Conservation (phyloP, 352 stramenopile species). For the Pythium pyrilobum region DNA sequence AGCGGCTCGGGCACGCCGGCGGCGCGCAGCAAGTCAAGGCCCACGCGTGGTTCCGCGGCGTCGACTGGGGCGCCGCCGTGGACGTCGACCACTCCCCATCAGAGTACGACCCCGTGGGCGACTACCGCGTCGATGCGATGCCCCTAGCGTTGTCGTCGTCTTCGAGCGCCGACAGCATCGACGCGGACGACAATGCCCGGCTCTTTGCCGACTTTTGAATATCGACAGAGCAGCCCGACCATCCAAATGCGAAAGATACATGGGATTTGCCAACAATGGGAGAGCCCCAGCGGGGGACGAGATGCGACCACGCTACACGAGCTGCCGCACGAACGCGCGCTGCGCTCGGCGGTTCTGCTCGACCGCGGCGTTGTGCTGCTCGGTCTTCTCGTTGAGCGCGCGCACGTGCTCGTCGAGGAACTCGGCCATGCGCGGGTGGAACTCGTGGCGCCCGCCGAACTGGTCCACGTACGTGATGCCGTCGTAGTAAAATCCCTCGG, state of each 20-base stretch:
- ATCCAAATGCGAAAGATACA: background rate
- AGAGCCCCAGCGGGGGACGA: background rate
- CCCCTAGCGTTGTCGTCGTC: conserved; percentile 4
- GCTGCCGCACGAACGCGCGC: conserved; percentile 29
- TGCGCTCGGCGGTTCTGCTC: conserved; percentile 45
- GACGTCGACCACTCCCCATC: background rate
- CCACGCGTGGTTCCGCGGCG: conserved; percentile 55
- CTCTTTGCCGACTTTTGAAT: conserved; percentile 68
- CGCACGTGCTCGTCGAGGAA: conserved; percentile 63
- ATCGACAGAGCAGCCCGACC: background rate
- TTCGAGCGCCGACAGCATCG: conserved; percentile 71
- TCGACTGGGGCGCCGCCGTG: conserved; percentile 32
- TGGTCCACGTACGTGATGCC: conserved; percentile 72
- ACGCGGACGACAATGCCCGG: conserved; percentile 56
- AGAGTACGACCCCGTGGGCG: conserved; percentile 28
- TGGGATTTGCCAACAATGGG: too few species aligned
- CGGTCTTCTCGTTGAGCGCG: conserved; percentile 32
- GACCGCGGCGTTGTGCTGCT: conserved; percentile 41
- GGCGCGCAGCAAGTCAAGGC: conserved; percentile 44
- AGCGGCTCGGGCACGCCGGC: conserved; percentile 39
- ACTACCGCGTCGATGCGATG: conserved; percentile 22
- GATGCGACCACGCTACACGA: background rate
- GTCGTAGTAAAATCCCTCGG: conserved; percentile 67
- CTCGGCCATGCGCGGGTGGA: conserved; percentile 60
- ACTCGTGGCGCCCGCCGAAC: conserved; percentile 64